Conservation (phyloP, 495 filamentous ascomycete genomes). For the Podospora anserina region DNA sequence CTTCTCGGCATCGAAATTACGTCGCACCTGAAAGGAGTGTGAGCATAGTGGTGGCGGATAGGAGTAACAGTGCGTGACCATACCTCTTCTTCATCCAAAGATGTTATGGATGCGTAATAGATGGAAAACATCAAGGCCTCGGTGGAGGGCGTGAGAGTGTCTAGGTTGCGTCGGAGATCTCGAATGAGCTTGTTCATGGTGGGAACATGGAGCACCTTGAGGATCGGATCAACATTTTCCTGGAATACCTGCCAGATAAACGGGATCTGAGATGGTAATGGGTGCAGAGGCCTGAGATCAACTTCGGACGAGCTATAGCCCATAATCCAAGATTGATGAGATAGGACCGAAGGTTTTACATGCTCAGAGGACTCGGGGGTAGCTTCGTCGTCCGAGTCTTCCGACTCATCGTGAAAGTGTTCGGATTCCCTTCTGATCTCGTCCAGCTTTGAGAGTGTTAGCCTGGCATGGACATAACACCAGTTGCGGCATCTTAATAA, state of each 20-base stretch:
- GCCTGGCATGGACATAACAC: background rate
- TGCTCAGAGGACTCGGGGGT: slow-evolving; percentile 42
- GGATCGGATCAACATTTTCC: slow-evolving; percentile 69
- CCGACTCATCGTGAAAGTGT: slow-evolving; percentile 64
- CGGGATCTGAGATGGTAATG: slow-evolving; percentile 58
- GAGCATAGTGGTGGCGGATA: slow-evolving; percentile 27
- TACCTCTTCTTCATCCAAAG: slow-evolving; percentile 56
- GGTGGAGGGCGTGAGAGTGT: slow-evolving; percentile 54
- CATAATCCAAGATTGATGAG: slow-evolving; percentile 68
- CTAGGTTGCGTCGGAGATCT: slow-evolving; percentile 49
- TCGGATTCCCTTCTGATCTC: slow-evolving; percentile 70
- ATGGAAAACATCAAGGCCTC: slow-evolving; percentile 78
- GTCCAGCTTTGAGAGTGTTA: slow-evolving; percentile 53
- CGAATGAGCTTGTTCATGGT: slow-evolving; percentile 50
- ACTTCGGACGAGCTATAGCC: slow-evolving; percentile 61
- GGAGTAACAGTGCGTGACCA: slow-evolving; percentile 16
- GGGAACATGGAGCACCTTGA: slow-evolving; percentile 65
- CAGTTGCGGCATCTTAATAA: too few relatives aligned
- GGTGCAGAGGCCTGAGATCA: slow-evolving; percentile 49
- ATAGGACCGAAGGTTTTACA: slow-evolving; percentile 32
- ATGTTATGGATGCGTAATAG: slow-evolving; percentile 71
- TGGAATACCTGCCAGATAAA: slow-evolving; percentile 67
- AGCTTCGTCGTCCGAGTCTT: slow-evolving; percentile 52
- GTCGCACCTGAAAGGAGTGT: slow-evolving; percentile 42
- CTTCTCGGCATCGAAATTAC: slow-evolving; percentile 57